phyloP scores from a whole-genome alignment of 768 basidiomycete species.

The Tulasnella sp. region DNA sequence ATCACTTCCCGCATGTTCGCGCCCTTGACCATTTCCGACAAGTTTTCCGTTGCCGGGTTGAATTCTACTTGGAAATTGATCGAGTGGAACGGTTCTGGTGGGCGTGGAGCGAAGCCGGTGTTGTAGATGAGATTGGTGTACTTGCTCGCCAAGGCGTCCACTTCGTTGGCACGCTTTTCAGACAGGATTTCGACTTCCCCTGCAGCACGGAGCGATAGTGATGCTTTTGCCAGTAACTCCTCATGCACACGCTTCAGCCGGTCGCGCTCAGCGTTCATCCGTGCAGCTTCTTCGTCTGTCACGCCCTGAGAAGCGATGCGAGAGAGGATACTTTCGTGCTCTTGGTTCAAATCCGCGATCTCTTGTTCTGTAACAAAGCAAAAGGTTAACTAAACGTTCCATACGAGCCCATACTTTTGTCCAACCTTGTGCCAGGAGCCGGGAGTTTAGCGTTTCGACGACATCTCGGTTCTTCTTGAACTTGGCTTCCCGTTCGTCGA shows the following conservation, averaged over 20 bases:
- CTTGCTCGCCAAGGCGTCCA: conserved; percentile 72
- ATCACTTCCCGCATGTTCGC: conserved; percentile 63
- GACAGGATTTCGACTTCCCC: conserved; percentile 79
- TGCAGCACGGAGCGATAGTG: conserved; percentile 61
- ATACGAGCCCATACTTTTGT: conserved; percentile 21
- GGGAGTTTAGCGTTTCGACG: conserved; percentile 41
- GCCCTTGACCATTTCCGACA: conserved; percentile 58
- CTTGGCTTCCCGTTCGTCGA: conserved; percentile 46
- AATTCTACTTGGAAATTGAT: conserved; percentile 74
- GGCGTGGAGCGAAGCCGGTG: conserved; percentile 69
- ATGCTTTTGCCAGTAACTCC: conserved; percentile 66
- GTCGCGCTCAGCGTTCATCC: conserved; percentile 88
- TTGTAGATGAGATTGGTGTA: conserved; percentile 70
- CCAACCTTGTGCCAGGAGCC: conserved; percentile 42
- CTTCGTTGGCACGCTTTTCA: conserved; percentile 65
- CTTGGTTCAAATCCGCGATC: conserved; percentile 54
- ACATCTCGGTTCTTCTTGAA: conserved; percentile 19
- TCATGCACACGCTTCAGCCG: conserved; percentile 62
- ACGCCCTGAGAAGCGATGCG: conserved; percentile 83
- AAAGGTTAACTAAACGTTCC: background rate
- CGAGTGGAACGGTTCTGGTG: conserved; percentile 60
- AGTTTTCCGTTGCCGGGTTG: conserved; percentile 66
- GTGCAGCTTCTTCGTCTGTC: conserved; percentile 79
- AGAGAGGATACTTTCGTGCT: conserved; percentile 53
- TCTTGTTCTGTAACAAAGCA: conserved; percentile 42